A percentile compares a stretch with the other conserved stretches of the same genome.
These are phyloP conservation scores for Ophiognomonia clavigignenti-juglandacearum DNA, from an alignment of 2,329 filamentous ascomycete genomes.

Conservation along the genomic window DNA sequence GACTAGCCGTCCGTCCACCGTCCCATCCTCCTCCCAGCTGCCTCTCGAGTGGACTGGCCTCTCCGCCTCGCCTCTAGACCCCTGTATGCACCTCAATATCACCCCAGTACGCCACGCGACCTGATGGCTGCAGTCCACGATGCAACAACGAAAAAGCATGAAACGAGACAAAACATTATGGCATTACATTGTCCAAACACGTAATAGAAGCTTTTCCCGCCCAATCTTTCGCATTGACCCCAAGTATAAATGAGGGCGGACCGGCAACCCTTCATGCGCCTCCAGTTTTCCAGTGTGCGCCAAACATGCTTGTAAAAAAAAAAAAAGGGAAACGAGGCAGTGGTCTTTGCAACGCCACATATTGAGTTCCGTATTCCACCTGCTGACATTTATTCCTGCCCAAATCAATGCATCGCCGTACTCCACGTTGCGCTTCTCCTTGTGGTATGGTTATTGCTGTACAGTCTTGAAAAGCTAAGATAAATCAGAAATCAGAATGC, in stretches of 20 bases:
- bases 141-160: too few species aligned
- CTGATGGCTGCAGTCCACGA: too few species aligned
- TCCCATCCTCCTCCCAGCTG: too few species aligned
- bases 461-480: not conserved
- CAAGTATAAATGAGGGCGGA: not conserved
- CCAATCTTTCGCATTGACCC: not conserved
- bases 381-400: not conserved
- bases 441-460: too few species aligned
- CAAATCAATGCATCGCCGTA: not conserved
- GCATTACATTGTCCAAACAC: not conserved
- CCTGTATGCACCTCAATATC: too few species aligned
- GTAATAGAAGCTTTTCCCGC: too few species aligned
- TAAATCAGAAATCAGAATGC: constrained; percentile 19
- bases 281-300: not conserved
- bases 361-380: not conserved
- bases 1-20: too few species aligned
- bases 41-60: too few species aligned
- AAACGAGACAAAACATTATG: not conserved
- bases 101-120: too few species aligned
- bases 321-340: not conserved
- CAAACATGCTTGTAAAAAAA: constrained; percentile 2
- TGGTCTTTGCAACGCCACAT: not conserved
- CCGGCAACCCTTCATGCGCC: too few species aligned
- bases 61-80: too few species aligned
- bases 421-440: too few species aligned